Percentiles rank a stretch among this genome's conserved stretches.
Conservation (phyloP, 2,329 filamentous ascomycete genomes). For the Chaetomium strumarium region DNA sequence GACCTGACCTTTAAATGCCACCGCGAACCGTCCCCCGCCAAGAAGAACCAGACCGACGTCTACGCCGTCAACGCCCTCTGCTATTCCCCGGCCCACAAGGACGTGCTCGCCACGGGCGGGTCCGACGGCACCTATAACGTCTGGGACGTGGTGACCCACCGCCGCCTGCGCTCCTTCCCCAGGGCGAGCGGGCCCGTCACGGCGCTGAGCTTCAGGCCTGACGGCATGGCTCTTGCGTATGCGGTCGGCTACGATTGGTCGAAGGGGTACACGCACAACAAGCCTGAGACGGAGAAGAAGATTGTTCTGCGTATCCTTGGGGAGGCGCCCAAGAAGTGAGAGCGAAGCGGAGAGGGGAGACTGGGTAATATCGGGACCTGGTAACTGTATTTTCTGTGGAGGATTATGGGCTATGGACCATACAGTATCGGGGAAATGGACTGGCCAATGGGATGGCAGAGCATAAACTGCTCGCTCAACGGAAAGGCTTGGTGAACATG, state of each 20-base stretch:
- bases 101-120: conserved; percentile 30
- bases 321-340: conserved; percentile 17
- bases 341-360: neutral
- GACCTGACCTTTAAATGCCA: conserved; percentile 33
- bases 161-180: conserved; percentile 48
- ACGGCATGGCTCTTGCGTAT: conserved; percentile 52
- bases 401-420: neutral
- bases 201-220: conserved; percentile 55
- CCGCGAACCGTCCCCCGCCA: conserved; percentile 20
- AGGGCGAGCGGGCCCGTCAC: conserved; percentile 50
- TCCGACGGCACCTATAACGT: conserved; percentile 38
- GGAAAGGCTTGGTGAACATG: neutral
- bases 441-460: neutral
- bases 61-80: conserved; percentile 31
- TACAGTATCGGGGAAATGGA: neutral
- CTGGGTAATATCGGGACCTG: neutral
- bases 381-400: conserved; percentile 9
- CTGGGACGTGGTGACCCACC: conserved; percentile 51
- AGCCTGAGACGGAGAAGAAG: conserved; percentile 14
- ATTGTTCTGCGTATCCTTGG: conserved; percentile 28
- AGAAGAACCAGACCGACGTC: conserved; percentile 23
- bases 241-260: conserved; percentile 70
- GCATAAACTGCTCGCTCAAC: conserved; percentile 11
- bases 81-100: conserved; percentile 26
- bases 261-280: conserved; percentile 47